Evolutionary conservation across 1,139 yeast species (phyloP), one percentile per base, ranked within the genome.

Genomic region (Sugiyamaella novakii): DNA sequence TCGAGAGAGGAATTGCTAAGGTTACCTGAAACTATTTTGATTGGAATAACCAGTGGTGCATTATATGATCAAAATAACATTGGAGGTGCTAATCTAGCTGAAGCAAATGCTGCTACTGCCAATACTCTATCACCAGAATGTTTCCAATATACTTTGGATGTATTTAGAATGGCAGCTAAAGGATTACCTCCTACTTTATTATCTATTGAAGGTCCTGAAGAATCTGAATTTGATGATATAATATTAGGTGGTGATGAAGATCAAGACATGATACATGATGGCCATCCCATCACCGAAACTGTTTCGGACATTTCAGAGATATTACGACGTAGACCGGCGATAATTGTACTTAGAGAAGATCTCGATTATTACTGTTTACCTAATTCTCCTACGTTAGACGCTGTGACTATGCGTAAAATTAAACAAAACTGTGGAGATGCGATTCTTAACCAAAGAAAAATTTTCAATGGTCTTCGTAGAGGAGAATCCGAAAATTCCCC

Each of bases 341-440:
- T 94, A 40, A 89, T 94, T 52, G 97, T 92, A 3, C 74, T 94
- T 50, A 76, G 97, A 54, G 99, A 94, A 67, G 98, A 94, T 66
- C 75, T 94, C 58, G 98, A 94, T 65, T 94, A 80, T 69, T 94
- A 91, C 67, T 87, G 95, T 52, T 82, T 92, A 22, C 95, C 97
- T 0, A 33, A 49, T 27, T 53, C 59, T 15, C 55, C 63, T 7
- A 67, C 62, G 15, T 50, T 59, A 11, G 41, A 61, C 2, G 49
- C 51, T 7, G 63, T 58, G 5, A 59, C 54, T 28, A 82, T 89
- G 77, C 77, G 79, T 58, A 73, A 74, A 39, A 72, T 91, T 53
- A 91, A 91, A 66, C 65, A 78, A 41, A 78, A 79, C 53, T 94
- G 89, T 15, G 95, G 89, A 55, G 73, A 80, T 54, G 67, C 73